Base-by-base conservation (phyloP, 1,284 basidiomycete genomes). In the Irpex sp. region DNA sequence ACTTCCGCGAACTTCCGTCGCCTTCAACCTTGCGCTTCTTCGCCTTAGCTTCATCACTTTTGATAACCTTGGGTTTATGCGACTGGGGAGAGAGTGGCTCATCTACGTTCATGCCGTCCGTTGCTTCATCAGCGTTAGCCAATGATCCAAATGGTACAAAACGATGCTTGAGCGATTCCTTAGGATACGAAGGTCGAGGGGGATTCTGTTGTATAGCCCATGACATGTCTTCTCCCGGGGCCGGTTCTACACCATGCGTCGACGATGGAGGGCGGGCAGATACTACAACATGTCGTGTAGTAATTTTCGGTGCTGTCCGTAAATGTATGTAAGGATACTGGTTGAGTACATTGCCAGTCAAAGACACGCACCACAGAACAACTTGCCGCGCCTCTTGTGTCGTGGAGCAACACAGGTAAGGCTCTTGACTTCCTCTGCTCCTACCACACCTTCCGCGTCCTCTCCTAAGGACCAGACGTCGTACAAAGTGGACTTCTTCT, bases 351-450 rank as follows among this genome's bases (percentile, higher is more conserved):
- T 60, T 62, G 31, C 40, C 61, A 5, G n/a, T 11, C 57, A n/a
- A 34, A 37, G 13, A 40, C 15, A 5, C 79, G 61, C 65, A 90
- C 90, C 84, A 61, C 79, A 73, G 69, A 82, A 89, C 1, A 91
- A 71, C 61, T 79, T 82, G 1, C 87, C 87, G 31, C 78, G 79
- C 68, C 87, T 87, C 62, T 74, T 81, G 67, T 79, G 83, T 34
- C 87, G 77, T 0, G 91, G 90, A 1, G 92, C 72, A 2, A 92
- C 75, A 70, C 85, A 88, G 1, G 85, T 80, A 2, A 92, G 70
- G 0, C 75, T 73, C 51, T 79, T 81, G 49, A 91, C 74, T 71
- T 92, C 91, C 64, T 91, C 90, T 6, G 83, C 90, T 0, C 82
- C 82, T 6, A 81, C 70, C 1, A 70, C 67, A 0, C 76, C 74